A percentile compares a stretch with the other conserved stretches of the same genome.
These are phyloP conservation scores for Penicillium sp. DNA, from an alignment of 2,329 filamentous ascomycete species.

Conservation along the genomic window DNA sequence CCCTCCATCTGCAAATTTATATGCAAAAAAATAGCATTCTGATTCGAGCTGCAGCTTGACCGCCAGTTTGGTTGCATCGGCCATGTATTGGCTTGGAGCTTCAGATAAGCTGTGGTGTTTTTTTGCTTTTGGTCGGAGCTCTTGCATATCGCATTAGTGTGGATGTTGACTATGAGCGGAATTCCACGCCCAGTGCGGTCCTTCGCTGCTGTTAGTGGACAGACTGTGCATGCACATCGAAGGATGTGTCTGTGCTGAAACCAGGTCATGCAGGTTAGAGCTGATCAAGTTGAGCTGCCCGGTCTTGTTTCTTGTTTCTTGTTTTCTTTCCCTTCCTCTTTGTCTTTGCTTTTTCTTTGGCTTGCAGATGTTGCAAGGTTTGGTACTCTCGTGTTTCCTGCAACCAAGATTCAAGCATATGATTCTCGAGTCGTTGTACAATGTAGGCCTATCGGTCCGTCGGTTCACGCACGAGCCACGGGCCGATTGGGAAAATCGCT, in stretches of 20 bases:
- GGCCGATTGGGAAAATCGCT: not conserved
- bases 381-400: not conserved
- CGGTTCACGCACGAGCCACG: constrained; percentile 7
- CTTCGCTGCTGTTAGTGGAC: not conserved
- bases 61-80: constrained; percentile 9
- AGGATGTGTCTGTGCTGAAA: constrained; percentile 7
- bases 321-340: not conserved
- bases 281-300: constrained; percentile 6
- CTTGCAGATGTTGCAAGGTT: not conserved
- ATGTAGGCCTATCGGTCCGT: not conserved
- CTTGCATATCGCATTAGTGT: not conserved
- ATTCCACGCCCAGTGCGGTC: not conserved
- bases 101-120: constrained; percentile 8
- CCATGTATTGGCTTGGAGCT: not conserved
- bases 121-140: not conserved
- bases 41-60: constrained; percentile 6
- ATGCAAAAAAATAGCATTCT: not conserved
- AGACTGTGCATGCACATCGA: not conserved
- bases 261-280: constrained; percentile 10
- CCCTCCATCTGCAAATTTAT: not conserved
- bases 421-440: not conserved
- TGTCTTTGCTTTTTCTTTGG: not conserved
- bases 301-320: not conserved
- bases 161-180: not conserved
- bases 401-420: not conserved